Conservation (phyloP, 2,329 filamentous ascomycete genomes). For the Penicillium sp. region DNA sequence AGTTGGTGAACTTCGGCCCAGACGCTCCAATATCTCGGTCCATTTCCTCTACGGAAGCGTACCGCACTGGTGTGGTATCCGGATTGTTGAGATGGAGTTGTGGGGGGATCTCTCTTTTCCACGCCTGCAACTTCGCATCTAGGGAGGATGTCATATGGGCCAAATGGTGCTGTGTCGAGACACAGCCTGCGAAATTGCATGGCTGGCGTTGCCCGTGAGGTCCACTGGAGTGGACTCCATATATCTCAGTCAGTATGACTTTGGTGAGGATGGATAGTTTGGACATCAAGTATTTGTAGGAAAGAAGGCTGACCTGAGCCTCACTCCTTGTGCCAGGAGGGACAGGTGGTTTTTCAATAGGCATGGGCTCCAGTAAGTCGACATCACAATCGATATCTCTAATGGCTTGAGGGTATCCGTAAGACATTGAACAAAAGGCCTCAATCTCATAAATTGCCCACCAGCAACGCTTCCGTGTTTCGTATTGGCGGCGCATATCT, state of each 20-base stretch:
- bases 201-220: neutral
- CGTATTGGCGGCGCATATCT: conserved; percentile 10
- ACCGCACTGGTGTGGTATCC: neutral
- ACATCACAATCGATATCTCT: conserved; percentile 35
- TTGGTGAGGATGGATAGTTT: conserved; percentile 18
- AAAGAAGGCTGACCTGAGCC: conserved; percentile 16
- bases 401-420: conserved; percentile 40
- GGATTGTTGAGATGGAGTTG: conserved; percentile 3
- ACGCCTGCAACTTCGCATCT: conserved; percentile 11
- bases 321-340: conserved; percentile 8
- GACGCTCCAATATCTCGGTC: conserved; percentile 27
- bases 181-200: neutral
- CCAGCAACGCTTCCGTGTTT: conserved; percentile 40
- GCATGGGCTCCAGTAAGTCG: conserved; percentile 29
- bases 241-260: neutral
- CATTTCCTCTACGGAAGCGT: conserved; percentile 21
- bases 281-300: conserved; percentile 29
- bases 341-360: conserved; percentile 1
- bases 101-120: conserved; percentile 19
- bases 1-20: conserved; percentile 22
- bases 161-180: conserved; percentile 1
- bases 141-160: conserved; percentile 7
- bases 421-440: conserved; percentile 43
- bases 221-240: neutral
- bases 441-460: conserved; percentile 46